Evolutionary conservation across 257 asterid species (phyloP), one percentile per base, ranked within the genome.

Genomic region (Solanum appendiculatum): DNA sequence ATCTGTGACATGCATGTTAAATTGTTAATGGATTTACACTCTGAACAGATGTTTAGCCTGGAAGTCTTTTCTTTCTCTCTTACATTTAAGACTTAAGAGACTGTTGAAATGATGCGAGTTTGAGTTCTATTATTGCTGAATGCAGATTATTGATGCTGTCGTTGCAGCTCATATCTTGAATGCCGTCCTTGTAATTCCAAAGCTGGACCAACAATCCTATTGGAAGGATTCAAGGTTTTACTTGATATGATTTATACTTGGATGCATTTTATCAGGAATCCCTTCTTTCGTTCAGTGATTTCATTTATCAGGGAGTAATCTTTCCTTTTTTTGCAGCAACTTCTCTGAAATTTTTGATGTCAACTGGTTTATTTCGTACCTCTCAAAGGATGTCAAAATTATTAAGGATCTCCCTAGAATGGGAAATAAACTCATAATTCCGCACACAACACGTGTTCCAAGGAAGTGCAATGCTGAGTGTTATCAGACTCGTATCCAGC

Each of bases 201-300:
- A 87, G 82, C 90, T 95, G 75, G 98, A 95, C 87, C 93, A 93
- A 21, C 86, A 92, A 33, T 95, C 98, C 31, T 95, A 89, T 92
- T 95, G 98, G 98, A 94, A 93, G 77, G 98, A 95, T 87, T 84
- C 92, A 80, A 95, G 98, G 98, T 95, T 60, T 58, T 18, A 85
- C 29, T 37, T 21, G 42, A 42, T 44, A 56, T 63, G 56, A n/a
- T 66, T 60, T 86, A 33, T 64, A 36, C 42, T 69, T 29, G 34
- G 48, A 40, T 34, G 2, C 37, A 37, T 70, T 68, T 34, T 48
- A 14, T 80, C 66, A 80, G 25, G 66, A 80, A 81, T 51, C 36
- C 9, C 6, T 31, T 42, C 37, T 44, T 16, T 51, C 7, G 2
- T 46, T 25, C 3, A 16, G 23, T 68, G 51, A 83, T 3, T 40